These are phyloP conservation scores for Capsella rubella DNA, from an alignment of 441 rosid genomes.

Conservation along the genomic window DNA sequence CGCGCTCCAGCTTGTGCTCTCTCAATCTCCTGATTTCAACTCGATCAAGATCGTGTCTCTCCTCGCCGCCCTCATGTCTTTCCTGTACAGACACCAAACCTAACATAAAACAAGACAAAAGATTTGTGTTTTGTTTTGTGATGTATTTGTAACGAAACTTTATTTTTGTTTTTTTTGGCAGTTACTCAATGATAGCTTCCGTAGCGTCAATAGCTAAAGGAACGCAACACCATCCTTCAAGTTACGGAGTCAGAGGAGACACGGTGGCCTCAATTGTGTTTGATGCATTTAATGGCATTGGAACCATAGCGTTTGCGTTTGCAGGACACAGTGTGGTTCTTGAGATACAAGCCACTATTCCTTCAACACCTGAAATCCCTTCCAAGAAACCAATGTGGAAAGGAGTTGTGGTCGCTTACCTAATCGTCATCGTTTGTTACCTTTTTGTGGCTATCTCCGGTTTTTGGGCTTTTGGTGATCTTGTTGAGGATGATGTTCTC, in stretches of 20 bases:
- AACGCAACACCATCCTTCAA: constrained; percentile 29
- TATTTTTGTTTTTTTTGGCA: background rate
- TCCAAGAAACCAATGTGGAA: constrained; percentile 54
- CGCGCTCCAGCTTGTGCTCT: constrained; percentile 40
- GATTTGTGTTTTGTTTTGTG: background rate
- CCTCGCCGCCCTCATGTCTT: constrained; percentile 53
- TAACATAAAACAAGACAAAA: background rate
- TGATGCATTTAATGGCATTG: constrained; percentile 48
- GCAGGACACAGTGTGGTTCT: constrained; percentile 56
- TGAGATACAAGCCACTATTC: constrained; percentile 57
- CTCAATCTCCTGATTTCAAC: constrained; percentile 54
- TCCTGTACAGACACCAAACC: constrained; percentile 37
- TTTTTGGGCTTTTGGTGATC: constrained; percentile 51
- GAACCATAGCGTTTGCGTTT: constrained; percentile 54
- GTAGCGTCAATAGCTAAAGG: constrained; percentile 45
- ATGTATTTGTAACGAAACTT: background rate
- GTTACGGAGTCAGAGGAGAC: constrained; percentile 42
- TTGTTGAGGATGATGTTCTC: constrained; percentile 52
- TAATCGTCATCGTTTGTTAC: constrained; percentile 48
- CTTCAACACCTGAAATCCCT: constrained; percentile 50
- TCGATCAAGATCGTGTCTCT: constrained; percentile 50
- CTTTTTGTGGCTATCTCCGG: constrained; percentile 47
- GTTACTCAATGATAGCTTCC: constrained; percentile 49
- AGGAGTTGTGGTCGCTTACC: constrained; percentile 46
- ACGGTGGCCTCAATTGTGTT: constrained; percentile 35